Conservation (phyloP, 2,329 filamentous ascomycete species). For the Aureobasidium sp. region DNA sequence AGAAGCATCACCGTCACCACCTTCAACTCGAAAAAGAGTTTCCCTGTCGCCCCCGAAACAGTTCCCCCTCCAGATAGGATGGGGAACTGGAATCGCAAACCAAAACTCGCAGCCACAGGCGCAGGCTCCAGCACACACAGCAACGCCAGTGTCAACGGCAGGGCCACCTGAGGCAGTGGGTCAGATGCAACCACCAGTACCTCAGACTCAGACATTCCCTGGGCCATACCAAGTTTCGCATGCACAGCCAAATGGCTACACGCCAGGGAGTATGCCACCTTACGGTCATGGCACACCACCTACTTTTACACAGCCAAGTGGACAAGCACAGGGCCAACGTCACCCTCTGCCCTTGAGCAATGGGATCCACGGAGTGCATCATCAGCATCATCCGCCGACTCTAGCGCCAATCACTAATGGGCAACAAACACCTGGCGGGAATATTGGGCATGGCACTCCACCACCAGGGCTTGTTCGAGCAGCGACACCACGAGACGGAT, state of each 20-base stretch:
- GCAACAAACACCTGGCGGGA: background rate
- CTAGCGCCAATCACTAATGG: background rate
- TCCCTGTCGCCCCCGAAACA: constrained; percentile 22
- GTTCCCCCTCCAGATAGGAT: constrained; percentile 22
- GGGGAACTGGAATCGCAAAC: constrained; percentile 7
- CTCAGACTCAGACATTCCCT: constrained; percentile 16
- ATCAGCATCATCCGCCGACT: background rate
- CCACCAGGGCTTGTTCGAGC: constrained; percentile 14
- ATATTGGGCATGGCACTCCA: constrained; percentile 4
- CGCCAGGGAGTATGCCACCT: background rate
- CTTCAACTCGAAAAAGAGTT: constrained; percentile 16
- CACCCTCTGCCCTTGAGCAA: constrained; percentile 9
- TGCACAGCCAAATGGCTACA: background rate
- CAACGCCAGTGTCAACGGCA: constrained; percentile 6
- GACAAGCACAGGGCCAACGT: background rate
- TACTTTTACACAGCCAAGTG: constrained; percentile 1
- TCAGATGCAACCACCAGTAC: constrained; percentile 17
- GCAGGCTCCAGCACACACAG: background rate
- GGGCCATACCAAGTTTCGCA: constrained; percentile 17
- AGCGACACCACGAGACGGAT: constrained; percentile 23
- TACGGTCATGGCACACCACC: background rate
- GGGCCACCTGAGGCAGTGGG: constrained; percentile 17
- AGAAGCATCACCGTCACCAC: constrained; percentile 20
- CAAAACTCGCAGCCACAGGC: background rate
- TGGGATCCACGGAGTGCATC: constrained; percentile 8